phyloP scores from a whole-genome alignment of 1,139 yeast species.

The Geotrichum phurueaensis region DNA sequence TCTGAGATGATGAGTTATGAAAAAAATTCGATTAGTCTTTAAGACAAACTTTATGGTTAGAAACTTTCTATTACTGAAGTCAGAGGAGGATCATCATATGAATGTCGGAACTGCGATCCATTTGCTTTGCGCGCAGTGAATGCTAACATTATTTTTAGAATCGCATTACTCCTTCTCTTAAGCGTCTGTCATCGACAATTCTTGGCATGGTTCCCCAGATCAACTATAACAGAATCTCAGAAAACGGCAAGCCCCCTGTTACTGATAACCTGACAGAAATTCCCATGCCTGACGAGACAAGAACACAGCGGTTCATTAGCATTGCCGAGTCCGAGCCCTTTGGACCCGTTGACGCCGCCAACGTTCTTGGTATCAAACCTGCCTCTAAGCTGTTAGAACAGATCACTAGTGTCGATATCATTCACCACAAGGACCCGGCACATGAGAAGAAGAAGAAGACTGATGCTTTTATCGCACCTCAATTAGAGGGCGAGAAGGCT shows the following conservation, averaged over 20 bases:
- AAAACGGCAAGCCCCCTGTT: slow-evolving; percentile 17
- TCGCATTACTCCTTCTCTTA: slow-evolving; percentile 39
- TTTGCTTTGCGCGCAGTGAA: not conserved
- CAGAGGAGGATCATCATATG: not conserved
- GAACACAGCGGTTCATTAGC: slow-evolving; percentile 76
- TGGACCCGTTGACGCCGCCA: slow-evolving; percentile 96
- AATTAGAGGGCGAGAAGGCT: slow-evolving; percentile 41
- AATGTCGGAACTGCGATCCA: not conserved
- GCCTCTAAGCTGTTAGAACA: slow-evolving; percentile 70
- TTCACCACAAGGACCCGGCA: slow-evolving; percentile 28
- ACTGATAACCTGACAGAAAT: slow-evolving; percentile 62
- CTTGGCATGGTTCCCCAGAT: slow-evolving; percentile 67
- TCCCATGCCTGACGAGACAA: slow-evolving; percentile 81
- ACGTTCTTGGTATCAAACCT: slow-evolving; percentile 72
- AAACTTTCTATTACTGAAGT: slow-evolving; percentile 11
- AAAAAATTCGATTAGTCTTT: slow-evolving; percentile 19
- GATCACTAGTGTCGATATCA: slow-evolving; percentile 54
- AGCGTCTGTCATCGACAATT: slow-evolving; percentile 54
- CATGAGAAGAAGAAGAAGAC: slow-evolving; percentile 32
- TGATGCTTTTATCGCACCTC: slow-evolving; percentile 27
- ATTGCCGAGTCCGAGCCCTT: slow-evolving; percentile 95
- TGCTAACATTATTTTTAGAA: slow-evolving; percentile 15
- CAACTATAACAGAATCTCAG: slow-evolving; percentile 1
- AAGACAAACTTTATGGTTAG: slow-evolving; percentile 17
- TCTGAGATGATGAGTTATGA: slow-evolving; percentile 15